These are phyloP conservation scores for Pseudocercospora crystallina DNA, from an alignment of 2,329 filamentous ascomycete genomes.

Conservation along the genomic window DNA sequence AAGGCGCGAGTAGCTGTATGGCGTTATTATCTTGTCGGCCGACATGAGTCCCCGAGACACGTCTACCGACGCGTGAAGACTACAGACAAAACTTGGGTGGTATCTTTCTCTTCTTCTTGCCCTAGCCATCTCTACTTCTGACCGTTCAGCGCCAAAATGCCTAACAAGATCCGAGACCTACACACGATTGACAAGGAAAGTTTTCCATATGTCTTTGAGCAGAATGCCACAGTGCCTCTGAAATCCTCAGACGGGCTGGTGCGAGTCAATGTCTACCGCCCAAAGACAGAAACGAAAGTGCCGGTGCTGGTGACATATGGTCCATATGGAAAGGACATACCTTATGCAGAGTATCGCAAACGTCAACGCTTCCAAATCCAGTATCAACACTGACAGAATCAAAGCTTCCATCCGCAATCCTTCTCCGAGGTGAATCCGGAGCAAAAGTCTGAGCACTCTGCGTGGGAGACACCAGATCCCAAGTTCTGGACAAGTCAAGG, in stretches of 20 bases:
- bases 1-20: too few relatives aligned
- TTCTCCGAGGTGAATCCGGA: constrained; percentile 43
- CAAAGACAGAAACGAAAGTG: constrained; percentile 38
- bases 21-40: too few relatives aligned
- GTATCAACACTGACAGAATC: constrained; percentile 39
- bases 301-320: constrained; percentile 71
- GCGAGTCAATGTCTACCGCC: constrained; percentile 37
- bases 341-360: constrained; percentile 52
- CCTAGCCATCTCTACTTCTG: background rate
- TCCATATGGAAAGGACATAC: constrained; percentile 72
- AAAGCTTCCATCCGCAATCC: constrained; percentile 52
- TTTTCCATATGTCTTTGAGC: constrained; percentile 36
- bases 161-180: constrained; percentile 34
- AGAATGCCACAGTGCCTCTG: constrained; percentile 33
- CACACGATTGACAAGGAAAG: constrained; percentile 32
- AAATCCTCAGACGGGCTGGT: constrained; percentile 34
- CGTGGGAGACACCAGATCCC: constrained; percentile 48
- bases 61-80: constrained; percentile 3
- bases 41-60: background rate
- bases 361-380: constrained; percentile 10
- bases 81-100: too few relatives aligned
- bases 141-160: constrained; percentile 23
- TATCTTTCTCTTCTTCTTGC: background rate
- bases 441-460: constrained; percentile 43
- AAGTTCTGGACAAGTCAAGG: constrained; percentile 35